Conservation (phyloP, 106 monocot genomes). For the Xerophyta viscosa region DNA sequence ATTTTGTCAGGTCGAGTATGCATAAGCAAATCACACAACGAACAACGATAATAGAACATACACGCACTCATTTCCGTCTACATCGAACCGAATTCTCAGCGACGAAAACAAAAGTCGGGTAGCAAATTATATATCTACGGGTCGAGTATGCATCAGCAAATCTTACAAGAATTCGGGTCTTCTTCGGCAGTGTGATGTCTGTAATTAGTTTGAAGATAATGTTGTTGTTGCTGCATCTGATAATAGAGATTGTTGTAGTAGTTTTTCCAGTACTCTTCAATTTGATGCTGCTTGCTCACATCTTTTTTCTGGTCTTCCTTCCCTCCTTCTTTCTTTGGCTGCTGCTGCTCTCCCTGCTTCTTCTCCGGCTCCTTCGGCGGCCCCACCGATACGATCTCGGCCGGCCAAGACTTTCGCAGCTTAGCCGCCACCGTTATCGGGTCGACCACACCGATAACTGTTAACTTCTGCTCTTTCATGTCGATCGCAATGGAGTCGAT, state of each 20-base stretch:
- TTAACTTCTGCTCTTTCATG: slow-evolving; percentile 32
- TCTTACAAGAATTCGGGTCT: slow-evolving; percentile 20
- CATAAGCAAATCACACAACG: no score
- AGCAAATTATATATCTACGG: no score
- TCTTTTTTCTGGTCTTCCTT: slow-evolving; percentile 1
- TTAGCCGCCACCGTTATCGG: slow-evolving; percentile 18
- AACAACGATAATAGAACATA: no score
- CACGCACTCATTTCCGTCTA: no score
- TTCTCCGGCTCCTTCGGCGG: slow-evolving; percentile 34
- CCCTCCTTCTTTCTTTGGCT: not conserved
- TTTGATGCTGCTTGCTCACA: slow-evolving; percentile 8
- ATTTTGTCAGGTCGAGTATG: no score
- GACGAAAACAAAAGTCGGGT: no score
- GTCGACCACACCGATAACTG: slow-evolving; percentile 24
- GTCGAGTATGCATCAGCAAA: no score
- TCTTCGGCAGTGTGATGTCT: no score
- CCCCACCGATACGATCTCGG: slow-evolving; percentile 24
- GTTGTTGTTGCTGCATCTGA: slow-evolving; percentile 3
- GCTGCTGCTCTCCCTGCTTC: slow-evolving; percentile 13
- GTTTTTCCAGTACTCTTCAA: not conserved
- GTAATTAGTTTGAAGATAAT: slow-evolving; percentile 11
- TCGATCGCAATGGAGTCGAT: slow-evolving; percentile 24
- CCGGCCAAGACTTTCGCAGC: slow-evolving; percentile 14
- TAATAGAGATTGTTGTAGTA: not conserved
- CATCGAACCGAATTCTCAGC: no score